phyloP scores from a whole-genome alignment of 2,329 filamentous ascomycete species.

The Xylariaceae sp. region DNA sequence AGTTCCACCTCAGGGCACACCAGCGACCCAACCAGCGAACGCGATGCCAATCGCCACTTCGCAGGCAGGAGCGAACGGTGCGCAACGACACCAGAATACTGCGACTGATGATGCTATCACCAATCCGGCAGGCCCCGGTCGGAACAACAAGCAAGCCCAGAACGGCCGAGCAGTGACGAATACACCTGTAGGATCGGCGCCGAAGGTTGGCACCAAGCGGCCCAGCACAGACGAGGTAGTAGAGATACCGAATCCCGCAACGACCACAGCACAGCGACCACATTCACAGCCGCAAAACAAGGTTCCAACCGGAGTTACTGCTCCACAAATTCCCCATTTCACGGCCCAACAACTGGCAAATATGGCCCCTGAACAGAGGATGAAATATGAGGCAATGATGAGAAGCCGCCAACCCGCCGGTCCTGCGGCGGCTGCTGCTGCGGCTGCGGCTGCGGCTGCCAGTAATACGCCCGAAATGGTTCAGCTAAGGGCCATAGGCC shows the following conservation, averaged over 20 bases:
- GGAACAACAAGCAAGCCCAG: conserved; percentile 28
- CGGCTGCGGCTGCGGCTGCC: background rate
- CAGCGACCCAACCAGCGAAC: conserved; percentile 11
- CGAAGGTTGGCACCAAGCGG: conserved; percentile 47
- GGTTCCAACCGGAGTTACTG: background rate
- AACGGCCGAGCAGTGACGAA: conserved; percentile 37
- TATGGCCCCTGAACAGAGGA: conserved; percentile 43
- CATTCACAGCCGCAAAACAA: conserved; percentile 24
- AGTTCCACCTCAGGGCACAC: background rate
- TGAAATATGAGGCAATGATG: conserved; percentile 39
- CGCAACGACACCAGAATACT: conserved; percentile 21
- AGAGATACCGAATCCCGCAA: conserved; percentile 23
- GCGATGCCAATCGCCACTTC: conserved; percentile 13
- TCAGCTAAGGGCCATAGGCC: conserved; percentile 28
- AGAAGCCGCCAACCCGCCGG: conserved; percentile 21
- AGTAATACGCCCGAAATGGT: conserved; percentile 28
- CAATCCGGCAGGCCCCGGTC: conserved; percentile 18
- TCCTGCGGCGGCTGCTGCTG: background rate
- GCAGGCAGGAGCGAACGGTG: conserved; percentile 17
- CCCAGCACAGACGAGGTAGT: conserved; percentile 43
- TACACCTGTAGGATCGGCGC: conserved; percentile 35
- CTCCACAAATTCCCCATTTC: conserved; percentile 26
- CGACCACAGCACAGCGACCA: conserved; percentile 25
- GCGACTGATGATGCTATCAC: conserved; percentile 16
- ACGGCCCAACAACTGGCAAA: conserved; percentile 38